Base-by-base conservation (phyloP, 495 filamentous ascomycete species). In the Chaetomium cochliodes region DNA sequence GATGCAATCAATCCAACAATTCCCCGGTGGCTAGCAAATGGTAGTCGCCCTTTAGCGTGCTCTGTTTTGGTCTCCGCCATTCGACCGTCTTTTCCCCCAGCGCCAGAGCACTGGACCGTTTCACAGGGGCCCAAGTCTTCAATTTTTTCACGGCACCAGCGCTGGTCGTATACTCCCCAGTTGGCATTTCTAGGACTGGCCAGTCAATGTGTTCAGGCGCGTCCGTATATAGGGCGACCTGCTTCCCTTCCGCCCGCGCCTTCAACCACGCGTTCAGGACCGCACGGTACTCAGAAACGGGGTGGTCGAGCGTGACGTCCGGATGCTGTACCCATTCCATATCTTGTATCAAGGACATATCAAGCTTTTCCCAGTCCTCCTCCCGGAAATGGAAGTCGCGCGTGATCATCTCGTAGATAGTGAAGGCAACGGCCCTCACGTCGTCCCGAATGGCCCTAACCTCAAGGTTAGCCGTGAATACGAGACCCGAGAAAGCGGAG, bases 331-430 rank as follows among this genome's bases (percentile, higher is more conserved):
- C 30, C 37, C 54, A 25, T 16, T 57, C 54, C 2, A 42, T 41
- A 25, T 57, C 54, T 12, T 42, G 54, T 11, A 42, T 18, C 30
- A 13, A 16, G 15, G 28, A 8, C 15, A 37, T 26, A 33, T 54
- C 52, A 0, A 33, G 15, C 26, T 33, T 7, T 8, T 16, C 6
- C 37, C 54, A 23, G 30, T 41, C 37, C 11, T 39, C 2, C 6
- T 57, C 26, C n/a, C 52, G 25, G 33, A 57, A 57, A n/a, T 39
- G 33, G 54, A 57, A 42, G n/a, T 57, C 52, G 15, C 52, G 52
- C 25, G 52, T 37, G 52, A 37, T 54, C 26, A 54, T 20, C 25
- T 54, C 52, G 15, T 54, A 54, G 12, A 37, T 20, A 18, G 28
- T 54, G 52, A 54, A 54, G 13, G 37, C 28, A 28, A 54, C 52